Conservation (phyloP, 2,329 filamentous ascomycete genomes). For the Nemania sp. region DNA sequence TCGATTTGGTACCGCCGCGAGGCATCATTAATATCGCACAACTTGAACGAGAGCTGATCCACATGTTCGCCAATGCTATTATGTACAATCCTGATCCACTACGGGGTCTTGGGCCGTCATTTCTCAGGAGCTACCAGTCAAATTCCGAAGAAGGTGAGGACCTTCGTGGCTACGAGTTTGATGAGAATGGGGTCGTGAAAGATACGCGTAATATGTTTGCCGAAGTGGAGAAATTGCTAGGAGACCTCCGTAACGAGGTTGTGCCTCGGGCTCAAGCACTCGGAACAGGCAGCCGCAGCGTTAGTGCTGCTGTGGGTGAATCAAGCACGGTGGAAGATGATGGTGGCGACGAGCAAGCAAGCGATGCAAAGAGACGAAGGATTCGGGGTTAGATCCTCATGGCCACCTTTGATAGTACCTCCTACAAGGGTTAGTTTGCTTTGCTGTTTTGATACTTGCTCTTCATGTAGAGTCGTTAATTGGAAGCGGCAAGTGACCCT, state of each 20-base stretch:
- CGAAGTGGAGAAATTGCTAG: constrained; percentile 83
- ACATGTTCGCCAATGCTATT: constrained; percentile 97
- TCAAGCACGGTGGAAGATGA: constrained; percentile 62
- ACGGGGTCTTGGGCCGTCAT: constrained; percentile 74
- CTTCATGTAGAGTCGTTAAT: constrained; percentile 1
- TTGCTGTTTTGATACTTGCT: neutral
- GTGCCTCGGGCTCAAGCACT: constrained; percentile 58
- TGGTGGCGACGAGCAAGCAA: constrained; percentile 57
- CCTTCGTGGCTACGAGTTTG: constrained; percentile 71
- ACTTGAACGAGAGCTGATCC: constrained; percentile 90
- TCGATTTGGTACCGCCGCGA: constrained; percentile 85
- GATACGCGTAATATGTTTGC: constrained; percentile 91
- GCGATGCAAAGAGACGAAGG: constrained; percentile 54
- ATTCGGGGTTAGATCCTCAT: constrained; percentile 46
- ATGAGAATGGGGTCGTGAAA: constrained; percentile 88
- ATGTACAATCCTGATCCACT: constrained; percentile 95
- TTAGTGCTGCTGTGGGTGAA: constrained; percentile 55
- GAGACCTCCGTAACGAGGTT: constrained; percentile 79
- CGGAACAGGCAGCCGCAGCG: constrained; percentile 48
- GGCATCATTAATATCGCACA: constrained; percentile 94
- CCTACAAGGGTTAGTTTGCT: neutral
- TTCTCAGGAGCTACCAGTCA: constrained; percentile 59
- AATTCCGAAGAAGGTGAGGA: constrained; percentile 56
- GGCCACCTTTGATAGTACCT: neutral
- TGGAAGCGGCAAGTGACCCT: neutral